These are phyloP conservation scores for Boletus edulis DNA, from an alignment of 768 basidiomycete species.

Conservation along the genomic window DNA sequence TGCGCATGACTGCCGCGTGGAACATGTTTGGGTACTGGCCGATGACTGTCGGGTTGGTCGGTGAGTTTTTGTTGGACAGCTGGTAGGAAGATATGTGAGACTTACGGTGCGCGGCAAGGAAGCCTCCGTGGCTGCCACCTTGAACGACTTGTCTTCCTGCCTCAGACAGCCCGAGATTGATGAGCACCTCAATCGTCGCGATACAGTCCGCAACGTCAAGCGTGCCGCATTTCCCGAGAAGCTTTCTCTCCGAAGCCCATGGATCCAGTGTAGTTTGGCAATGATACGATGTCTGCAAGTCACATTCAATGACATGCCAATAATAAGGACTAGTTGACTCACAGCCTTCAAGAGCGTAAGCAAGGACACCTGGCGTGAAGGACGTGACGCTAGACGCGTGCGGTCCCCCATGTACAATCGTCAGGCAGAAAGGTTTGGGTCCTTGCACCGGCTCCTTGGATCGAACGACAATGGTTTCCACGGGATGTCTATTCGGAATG, in stretches of 20 bases:
- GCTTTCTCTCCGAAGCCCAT: conserved; percentile 59
- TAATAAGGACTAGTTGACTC: conserved; percentile 18
- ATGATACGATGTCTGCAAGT: conserved; percentile 50
- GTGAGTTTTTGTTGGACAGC: not conserved
- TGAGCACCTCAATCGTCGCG: conserved; percentile 49
- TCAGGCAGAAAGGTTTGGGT: conserved; percentile 44
- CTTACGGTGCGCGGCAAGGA: conserved; percentile 57
- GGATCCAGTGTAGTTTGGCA: conserved; percentile 69
- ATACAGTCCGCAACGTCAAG: conserved; percentile 68
- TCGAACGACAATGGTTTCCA: conserved; percentile 55
- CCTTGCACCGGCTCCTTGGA: conserved; percentile 20
- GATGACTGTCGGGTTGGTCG: conserved; percentile 42
- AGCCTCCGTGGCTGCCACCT: conserved; percentile 75
- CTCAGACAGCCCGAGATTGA: conserved; percentile 47
- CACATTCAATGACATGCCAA: not conserved
- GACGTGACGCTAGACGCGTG: conserved; percentile 47
- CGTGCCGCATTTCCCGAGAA: conserved; percentile 59
- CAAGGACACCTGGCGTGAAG: conserved; percentile 43
- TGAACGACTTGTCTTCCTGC: conserved; percentile 52
- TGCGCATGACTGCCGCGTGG: conserved; percentile 60
- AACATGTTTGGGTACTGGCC: conserved; percentile 61
- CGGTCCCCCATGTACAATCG: conserved; percentile 62
- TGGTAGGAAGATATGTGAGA: not conserved
- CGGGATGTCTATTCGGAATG: conserved; percentile 47
- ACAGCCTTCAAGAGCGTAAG: conserved; percentile 63